Evolutionary conservation across 768 basidiomycete species (phyloP).

Genomic region (Pleurotus platypus): DNA sequence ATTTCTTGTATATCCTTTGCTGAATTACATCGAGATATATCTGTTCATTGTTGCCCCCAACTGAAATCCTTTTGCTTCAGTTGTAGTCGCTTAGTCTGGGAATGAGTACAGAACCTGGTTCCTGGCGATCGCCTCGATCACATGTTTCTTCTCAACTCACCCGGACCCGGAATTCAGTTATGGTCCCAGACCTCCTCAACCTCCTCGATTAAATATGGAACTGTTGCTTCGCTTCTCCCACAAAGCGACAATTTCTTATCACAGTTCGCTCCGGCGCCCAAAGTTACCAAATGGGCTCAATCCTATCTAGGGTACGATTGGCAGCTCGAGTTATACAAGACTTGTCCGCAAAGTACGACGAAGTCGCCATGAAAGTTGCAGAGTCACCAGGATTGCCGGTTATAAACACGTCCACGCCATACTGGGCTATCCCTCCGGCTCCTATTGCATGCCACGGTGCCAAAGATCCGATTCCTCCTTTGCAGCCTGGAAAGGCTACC

Average conservation of each 20-base stretch:
- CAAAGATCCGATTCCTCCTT: constrained; percentile 8
- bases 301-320: neutral
- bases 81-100: too few species aligned
- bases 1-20: too few species aligned
- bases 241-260: neutral
- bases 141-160: too few species aligned
- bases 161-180: too few species aligned
- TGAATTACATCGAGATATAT: too few species aligned
- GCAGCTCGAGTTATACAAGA: neutral
- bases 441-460: constrained; percentile 35
- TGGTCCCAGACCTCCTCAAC: too few species aligned
- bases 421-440: constrained; percentile 60
- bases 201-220: neutral
- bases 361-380: constrained; percentile 4
- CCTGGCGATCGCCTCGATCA: too few species aligned
- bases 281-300: constrained; percentile 1
- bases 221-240: neutral
- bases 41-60: too few species aligned
- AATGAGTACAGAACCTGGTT: too few species aligned
- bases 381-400: constrained; percentile 56
- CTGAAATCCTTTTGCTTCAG: too few species aligned
- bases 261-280: neutral
- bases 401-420: constrained; percentile 49
- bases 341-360: constrained; percentile 4
- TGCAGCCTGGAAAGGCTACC: neutral